These are phyloP conservation scores for Dicorynia guianensis DNA, from an alignment of 306 rosid genomes.

Conservation along the genomic window DNA sequence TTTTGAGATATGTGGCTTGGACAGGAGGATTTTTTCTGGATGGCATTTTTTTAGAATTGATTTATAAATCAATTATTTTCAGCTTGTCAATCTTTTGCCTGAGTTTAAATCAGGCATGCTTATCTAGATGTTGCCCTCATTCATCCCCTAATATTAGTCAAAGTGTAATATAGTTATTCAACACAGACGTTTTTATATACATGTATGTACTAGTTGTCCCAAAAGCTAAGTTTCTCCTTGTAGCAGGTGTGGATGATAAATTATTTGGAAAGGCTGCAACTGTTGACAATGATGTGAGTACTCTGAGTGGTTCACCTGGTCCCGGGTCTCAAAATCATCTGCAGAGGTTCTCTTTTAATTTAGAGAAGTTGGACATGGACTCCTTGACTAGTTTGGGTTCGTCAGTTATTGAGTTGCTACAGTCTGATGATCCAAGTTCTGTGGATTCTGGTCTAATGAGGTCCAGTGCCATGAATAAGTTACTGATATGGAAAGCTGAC, in stretches of 20 bases:
- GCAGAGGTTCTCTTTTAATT: constrained; percentile 59
- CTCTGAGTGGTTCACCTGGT: constrained; percentile 61
- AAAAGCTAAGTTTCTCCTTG: constrained; percentile 36
- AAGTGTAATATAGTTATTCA: not conserved
- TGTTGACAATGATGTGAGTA: constrained; percentile 62
- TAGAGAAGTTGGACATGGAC: constrained; percentile 70
- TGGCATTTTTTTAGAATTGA: not conserved
- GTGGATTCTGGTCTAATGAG: constrained; percentile 59
- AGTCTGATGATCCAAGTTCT: constrained; percentile 66
- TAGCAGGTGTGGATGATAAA: constrained; percentile 84
- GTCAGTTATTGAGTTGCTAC: constrained; percentile 67
- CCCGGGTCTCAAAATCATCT: constrained; percentile 56
- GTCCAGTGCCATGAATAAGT: constrained; percentile 71
- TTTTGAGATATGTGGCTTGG: not conserved
- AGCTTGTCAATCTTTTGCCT: not conserved
- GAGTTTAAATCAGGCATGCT: not conserved
- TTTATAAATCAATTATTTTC: not conserved
- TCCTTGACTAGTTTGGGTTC: constrained; percentile 65
- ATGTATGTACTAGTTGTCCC: not conserved
- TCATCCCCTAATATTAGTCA: not conserved
- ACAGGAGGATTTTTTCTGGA: not conserved
- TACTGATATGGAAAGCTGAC: constrained; percentile 84
- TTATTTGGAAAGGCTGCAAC: constrained; percentile 58
- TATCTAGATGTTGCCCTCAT: not conserved
- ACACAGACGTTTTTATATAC: not conserved